phyloP scores from a whole-genome alignment of 306 rosid genomes.

The Rosa multiflora region DNA sequence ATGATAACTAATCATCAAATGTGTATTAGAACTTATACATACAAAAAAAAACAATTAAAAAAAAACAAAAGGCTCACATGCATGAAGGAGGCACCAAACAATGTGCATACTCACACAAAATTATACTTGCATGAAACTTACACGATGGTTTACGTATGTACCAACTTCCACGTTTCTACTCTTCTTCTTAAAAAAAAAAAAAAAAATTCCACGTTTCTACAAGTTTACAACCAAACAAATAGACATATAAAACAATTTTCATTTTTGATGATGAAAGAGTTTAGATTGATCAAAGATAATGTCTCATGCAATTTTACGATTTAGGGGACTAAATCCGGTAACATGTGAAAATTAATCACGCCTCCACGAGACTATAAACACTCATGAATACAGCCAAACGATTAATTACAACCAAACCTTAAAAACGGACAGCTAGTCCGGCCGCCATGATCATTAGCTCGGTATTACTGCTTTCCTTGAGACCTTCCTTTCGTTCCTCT shows the following conservation, averaged over 20 bases:
- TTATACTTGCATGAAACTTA: not conserved
- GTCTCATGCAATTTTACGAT: not conserved
- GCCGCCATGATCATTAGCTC: not conserved
- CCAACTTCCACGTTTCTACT: slow-evolving; percentile 5
- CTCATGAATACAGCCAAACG: slow-evolving; percentile 20
- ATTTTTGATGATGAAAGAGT: not conserved
- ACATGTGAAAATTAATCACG: not conserved
- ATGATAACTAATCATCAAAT: not conserved
- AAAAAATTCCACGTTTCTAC: too few relatives aligned
- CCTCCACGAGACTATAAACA: slow-evolving; percentile 17
- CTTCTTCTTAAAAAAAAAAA: too few relatives aligned
- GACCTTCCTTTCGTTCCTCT: not conserved
- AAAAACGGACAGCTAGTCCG: not conserved
- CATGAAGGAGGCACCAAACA: not conserved
- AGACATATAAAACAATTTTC: not conserved
- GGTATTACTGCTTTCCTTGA: not conserved
- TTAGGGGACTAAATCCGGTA: not conserved
- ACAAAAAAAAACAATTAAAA: not conserved
- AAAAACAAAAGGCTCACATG: not conserved
- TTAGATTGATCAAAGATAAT: not conserved
- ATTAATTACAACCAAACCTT: not conserved
- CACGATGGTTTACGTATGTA: not conserved
- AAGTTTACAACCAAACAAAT: not conserved
- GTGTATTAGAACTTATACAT: not conserved
- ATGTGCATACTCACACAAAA: not conserved